These are phyloP conservation scores for Dillenia suffruticosa DNA, from an alignment of 164 flowering plant genomes.

Conservation along the genomic window DNA sequence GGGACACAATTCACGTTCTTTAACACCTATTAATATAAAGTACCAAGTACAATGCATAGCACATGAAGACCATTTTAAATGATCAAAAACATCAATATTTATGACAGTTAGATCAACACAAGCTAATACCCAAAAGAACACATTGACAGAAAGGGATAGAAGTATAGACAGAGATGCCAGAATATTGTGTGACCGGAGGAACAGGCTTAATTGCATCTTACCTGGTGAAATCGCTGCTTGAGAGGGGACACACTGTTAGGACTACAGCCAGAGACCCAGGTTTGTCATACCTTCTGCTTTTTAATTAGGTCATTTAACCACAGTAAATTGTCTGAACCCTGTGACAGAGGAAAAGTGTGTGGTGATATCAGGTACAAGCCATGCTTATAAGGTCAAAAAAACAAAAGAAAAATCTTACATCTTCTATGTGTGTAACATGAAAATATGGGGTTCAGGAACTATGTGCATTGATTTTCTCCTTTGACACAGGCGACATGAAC, in stretches of 20 bases:
- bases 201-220: slow-evolving; percentile 50
- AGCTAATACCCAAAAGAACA: no score
- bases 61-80: no score
- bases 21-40: no score
- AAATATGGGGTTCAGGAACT: neutral
- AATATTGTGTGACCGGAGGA: slow-evolving; percentile 48
- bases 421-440: neutral
- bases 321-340: neutral
- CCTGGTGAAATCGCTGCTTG: slow-evolving; percentile 37
- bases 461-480: neutral
- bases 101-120: no score
- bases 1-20: no score
- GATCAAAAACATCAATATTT: no score
- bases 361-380: no score
- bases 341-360: no score
- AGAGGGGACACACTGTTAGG: slow-evolving; percentile 34
- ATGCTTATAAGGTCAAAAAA: no score
- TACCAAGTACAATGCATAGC: no score
- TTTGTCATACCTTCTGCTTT: slow-evolving; percentile 3
- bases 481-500: slow-evolving; percentile 42
- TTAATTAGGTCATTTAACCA: no score
- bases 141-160: neutral
- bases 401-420: no score
- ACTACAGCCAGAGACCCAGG: slow-evolving; percentile 52
- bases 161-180: slow-evolving; percentile 10